These are phyloP conservation scores for Nicotiana otophora DNA, from an alignment of 257 asterid genomes.

Conservation along the genomic window DNA sequence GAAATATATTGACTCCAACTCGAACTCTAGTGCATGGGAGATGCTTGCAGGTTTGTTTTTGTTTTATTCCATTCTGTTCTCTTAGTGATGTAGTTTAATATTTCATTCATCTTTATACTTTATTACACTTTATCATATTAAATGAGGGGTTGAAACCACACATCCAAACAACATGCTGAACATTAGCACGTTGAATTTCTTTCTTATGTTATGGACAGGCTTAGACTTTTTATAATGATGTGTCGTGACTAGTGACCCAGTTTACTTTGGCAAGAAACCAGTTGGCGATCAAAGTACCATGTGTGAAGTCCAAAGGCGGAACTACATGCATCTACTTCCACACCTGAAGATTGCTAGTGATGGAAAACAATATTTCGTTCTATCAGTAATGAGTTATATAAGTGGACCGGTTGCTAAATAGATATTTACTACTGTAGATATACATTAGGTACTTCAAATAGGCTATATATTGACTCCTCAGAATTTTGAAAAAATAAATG, in stretches of 20 bases:
- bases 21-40: conserved; percentile 44
- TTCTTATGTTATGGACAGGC: not conserved
- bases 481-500: not conserved
- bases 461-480: not conserved
- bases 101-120: not conserved
- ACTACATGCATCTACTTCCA: not conserved
- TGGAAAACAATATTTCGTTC: not conserved
- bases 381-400: not conserved
- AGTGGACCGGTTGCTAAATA: not conserved
- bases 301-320: not conserved
- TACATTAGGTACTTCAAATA: not conserved
- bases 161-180: not conserved
- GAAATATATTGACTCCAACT: conserved; percentile 27
- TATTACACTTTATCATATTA: not conserved
- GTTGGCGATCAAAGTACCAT: not conserved
- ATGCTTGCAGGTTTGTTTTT: conserved; percentile 50
- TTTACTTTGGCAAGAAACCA: not conserved
- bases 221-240: not conserved
- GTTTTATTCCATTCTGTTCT: conserved; percentile 2
- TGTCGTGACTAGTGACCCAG: not conserved
- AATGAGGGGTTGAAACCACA: not conserved
- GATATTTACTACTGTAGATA: not conserved
- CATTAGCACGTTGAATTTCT: not conserved
- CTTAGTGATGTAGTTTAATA: not conserved
- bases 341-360: not conserved